phyloP scores from a whole-genome alignment of 2,329 filamentous ascomycete genomes.

The Nothopassalora personata region DNA sequence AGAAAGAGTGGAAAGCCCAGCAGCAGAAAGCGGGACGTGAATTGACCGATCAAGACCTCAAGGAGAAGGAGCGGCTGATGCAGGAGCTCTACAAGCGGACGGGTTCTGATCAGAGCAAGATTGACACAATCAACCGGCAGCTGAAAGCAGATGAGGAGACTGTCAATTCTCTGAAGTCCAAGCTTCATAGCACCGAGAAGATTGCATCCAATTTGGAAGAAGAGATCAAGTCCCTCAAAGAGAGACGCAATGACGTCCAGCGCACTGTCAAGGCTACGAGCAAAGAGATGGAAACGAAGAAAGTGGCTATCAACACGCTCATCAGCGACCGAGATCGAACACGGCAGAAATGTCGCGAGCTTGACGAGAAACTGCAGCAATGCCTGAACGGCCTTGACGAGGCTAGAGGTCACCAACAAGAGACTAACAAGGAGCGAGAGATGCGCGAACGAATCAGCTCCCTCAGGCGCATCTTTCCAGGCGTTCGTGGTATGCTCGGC shows the following conservation, averaged over 20 bases:
- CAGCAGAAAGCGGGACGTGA: constrained; percentile 83
- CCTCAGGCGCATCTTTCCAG: constrained; percentile 84
- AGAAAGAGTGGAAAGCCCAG: constrained; percentile 77
- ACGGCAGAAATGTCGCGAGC: constrained; percentile 75
- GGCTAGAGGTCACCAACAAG: constrained; percentile 76
- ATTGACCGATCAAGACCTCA: constrained; percentile 77
- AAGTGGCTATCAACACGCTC: constrained; percentile 81
- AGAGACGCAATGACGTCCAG: constrained; percentile 61
- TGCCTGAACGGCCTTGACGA: constrained; percentile 75
- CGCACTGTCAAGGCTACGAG: constrained; percentile 58
- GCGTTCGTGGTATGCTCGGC: constrained; percentile 82
- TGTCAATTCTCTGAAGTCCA: constrained; percentile 81
- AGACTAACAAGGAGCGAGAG: constrained; percentile 73
- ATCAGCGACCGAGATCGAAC: constrained; percentile 78
- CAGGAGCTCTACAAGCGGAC: constrained; percentile 80
- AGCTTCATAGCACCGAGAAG: constrained; percentile 72
- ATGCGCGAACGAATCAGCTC: constrained; percentile 79
- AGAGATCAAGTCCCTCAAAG: constrained; percentile 63
- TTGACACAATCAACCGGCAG: constrained; percentile 82
- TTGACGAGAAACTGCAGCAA: constrained; percentile 86
- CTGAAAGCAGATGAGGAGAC: constrained; percentile 88
- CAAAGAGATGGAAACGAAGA: constrained; percentile 77
- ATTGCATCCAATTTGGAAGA: constrained; percentile 67
- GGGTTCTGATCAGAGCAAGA: constrained; percentile 71
- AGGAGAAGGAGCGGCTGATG: constrained; percentile 80